A percentile compares a stretch with the other conserved stretches of the same genome.
phyloP scores from a whole-genome alignment of 2,329 filamentous ascomycete genomes.

The Exophiala lecanii-corni region DNA sequence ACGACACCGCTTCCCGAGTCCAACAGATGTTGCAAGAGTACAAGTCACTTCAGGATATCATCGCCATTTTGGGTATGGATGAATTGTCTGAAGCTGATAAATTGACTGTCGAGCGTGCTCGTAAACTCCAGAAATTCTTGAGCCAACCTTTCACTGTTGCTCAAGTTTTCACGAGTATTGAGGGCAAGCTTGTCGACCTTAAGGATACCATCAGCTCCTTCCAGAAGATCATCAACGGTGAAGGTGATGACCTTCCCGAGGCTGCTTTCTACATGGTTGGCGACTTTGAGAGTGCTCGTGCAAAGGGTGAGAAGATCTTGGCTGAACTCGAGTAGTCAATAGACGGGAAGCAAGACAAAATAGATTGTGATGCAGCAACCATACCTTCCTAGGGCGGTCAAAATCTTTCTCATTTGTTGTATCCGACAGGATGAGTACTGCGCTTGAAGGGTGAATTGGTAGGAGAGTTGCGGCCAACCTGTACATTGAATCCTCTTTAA shows the following conservation, averaged over 20 bases:
- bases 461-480: conserved; percentile 3
- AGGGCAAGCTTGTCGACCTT: conserved; percentile 93
- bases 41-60: conserved; percentile 99
- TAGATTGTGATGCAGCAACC: conserved; percentile 1
- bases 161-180: conserved; percentile 70
- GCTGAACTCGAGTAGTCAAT: conserved; percentile 75
- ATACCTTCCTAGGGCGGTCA: neutral
- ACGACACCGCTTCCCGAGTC: conserved; percentile 87
- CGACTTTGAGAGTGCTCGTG: conserved; percentile 84
- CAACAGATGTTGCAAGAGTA: conserved; percentile 99
- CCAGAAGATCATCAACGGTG: conserved; percentile 93
- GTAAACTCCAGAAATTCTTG: conserved; percentile 99
- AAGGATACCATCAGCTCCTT: conserved; percentile 98
- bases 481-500: conserved; percentile 11
- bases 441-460: neutral
- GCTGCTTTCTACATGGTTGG: conserved; percentile 97
- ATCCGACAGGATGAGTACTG: neutral
- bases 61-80: conserved; percentile 99
- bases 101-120: conserved; percentile 99
- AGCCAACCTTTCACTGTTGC: conserved; percentile 95
- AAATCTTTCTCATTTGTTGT: conserved; percentile 1
- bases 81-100: conserved; percentile 98
- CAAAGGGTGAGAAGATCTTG: conserved; percentile 99
- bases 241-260: conserved; percentile 94
- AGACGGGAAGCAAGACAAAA: conserved; percentile 29